Conservation (phyloP, 176 grass and related monocot species). For the Avena sativa region DNA sequence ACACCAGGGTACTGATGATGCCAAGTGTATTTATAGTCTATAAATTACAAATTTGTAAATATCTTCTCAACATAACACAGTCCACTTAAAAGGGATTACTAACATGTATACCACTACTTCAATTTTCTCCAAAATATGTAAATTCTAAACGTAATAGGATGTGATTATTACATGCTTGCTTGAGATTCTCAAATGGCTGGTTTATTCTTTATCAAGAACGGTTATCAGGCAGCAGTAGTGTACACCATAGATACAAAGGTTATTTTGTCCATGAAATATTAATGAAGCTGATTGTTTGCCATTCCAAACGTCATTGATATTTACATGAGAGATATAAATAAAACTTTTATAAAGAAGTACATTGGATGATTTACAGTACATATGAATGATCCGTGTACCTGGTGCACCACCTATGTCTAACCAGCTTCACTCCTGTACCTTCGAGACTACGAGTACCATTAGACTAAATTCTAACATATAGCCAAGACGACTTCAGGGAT, state of each 20-base stretch:
- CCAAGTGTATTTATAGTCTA: slow-evolving; percentile 25
- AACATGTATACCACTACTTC: neutral
- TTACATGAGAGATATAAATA: neutral
- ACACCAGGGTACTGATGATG: slow-evolving; percentile 16
- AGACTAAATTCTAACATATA: neutral
- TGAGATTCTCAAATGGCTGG: neutral
- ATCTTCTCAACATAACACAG: slow-evolving; percentile 1
- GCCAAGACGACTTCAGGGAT: neutral
- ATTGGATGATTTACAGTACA: neutral
- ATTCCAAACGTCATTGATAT: neutral
- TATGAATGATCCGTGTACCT: neutral
- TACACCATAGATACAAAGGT: neutral
- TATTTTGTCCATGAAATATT: neutral
- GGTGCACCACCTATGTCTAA: neutral
- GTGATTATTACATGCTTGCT: neutral
- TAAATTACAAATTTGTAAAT: neutral
- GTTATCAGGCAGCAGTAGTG: neutral
- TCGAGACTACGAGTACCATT: neutral
- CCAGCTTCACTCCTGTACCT: neutral
- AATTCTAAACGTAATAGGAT: neutral
- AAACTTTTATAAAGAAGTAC: neutral
- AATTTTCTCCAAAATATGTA: neutral
- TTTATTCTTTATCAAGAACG: neutral
- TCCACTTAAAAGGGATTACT: neutral
- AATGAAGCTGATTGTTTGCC: neutral